Conservation (phyloP, 768 basidiomycete species). For the Pleurotus tuoliensis region DNA sequence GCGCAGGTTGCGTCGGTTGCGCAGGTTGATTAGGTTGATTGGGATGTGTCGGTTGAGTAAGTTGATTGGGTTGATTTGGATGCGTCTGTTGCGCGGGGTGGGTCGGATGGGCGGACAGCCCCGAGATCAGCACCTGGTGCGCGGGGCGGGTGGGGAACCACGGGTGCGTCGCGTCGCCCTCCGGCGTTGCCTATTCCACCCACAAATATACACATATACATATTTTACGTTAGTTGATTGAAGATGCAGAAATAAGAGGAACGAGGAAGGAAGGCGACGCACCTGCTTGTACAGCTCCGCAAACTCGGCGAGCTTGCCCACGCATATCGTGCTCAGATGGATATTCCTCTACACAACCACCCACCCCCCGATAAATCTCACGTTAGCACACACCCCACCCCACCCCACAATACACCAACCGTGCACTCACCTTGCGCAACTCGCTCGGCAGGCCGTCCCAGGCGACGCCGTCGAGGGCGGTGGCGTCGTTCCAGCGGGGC, state of each 20-base stretch:
- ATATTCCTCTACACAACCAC: conserved; percentile 54
- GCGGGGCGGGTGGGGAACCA: conserved; percentile 54
- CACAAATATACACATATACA: background rate
- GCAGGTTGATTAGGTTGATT: no score
- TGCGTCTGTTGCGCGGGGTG: no score
- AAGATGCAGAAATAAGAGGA: no score
- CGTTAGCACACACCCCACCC: no score
- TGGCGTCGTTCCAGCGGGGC: conserved; percentile 51
- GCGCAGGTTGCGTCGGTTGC: no score
- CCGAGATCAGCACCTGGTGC: conserved; percentile 44
- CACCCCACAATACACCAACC: no score
- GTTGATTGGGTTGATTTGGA: no score
- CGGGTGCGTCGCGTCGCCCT: conserved; percentile 32
- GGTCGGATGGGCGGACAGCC: conserved; percentile 35
- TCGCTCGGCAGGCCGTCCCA: conserved; percentile 64
- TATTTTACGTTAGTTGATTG: no score
- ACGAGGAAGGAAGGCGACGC: no score
- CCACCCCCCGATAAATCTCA: no score
- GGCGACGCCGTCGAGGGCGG: conserved; percentile 43
- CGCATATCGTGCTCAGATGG: conserved; percentile 46
- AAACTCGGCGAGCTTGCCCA: conserved; percentile 42
- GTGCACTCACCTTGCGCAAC: conserved; percentile 49
- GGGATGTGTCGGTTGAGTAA: no score
- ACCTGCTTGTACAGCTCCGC: conserved; percentile 49
- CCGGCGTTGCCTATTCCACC: conserved; percentile 27